Percentiles rank a stretch among this genome's conserved stretches.
Evolutionary conservation across 352 stramenopile genomes (phyloP).

Genomic region (Phytophthora europaea): DNA sequence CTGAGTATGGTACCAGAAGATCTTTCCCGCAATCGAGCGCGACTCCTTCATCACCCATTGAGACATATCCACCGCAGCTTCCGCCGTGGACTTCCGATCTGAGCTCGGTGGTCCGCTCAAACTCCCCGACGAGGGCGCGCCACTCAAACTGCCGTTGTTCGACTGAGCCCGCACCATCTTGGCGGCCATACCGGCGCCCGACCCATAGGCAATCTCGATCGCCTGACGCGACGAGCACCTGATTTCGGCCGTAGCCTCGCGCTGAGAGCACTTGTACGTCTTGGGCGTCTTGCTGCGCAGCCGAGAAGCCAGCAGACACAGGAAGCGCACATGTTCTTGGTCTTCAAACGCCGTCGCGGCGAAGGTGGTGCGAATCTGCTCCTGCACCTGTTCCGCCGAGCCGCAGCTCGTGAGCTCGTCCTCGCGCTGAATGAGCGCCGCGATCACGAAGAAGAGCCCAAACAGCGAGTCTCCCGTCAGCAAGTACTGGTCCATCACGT

Average conservation of each 20-base stretch:
- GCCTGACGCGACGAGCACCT: slow-evolving; percentile 62
- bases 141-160: slow-evolving; percentile 27
- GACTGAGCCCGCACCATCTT: slow-evolving; percentile 36
- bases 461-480: slow-evolving; percentile 77
- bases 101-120: slow-evolving; percentile 22
- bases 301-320: slow-evolving; percentile 70
- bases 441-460: slow-evolving; percentile 77
- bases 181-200: slow-evolving; percentile 28
- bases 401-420: slow-evolving; percentile 48
- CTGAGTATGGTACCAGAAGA: slow-evolving; percentile 85
- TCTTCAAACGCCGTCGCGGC: slow-evolving; percentile 42
- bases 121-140: slow-evolving; percentile 21
- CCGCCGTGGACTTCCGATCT: slow-evolving; percentile 45
- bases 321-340: slow-evolving; percentile 56
- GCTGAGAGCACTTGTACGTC: slow-evolving; percentile 70
- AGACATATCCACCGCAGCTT: slow-evolving; percentile 77
- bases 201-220: slow-evolving; percentile 70
- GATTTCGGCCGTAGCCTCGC: slow-evolving; percentile 44
- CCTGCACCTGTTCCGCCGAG: slow-evolving; percentile 51
- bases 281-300: slow-evolving; percentile 71
- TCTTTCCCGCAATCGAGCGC: slow-evolving; percentile 73
- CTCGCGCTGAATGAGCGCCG: slow-evolving; percentile 56
- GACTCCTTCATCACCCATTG: slow-evolving; percentile 86
- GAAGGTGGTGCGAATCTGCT: slow-evolving; percentile 52
- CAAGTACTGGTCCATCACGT: slow-evolving; percentile 86